These are phyloP conservation scores for Penicillium waksmanii DNA, from an alignment of 495 filamentous ascomycete genomes.

Conservation along the genomic window DNA sequence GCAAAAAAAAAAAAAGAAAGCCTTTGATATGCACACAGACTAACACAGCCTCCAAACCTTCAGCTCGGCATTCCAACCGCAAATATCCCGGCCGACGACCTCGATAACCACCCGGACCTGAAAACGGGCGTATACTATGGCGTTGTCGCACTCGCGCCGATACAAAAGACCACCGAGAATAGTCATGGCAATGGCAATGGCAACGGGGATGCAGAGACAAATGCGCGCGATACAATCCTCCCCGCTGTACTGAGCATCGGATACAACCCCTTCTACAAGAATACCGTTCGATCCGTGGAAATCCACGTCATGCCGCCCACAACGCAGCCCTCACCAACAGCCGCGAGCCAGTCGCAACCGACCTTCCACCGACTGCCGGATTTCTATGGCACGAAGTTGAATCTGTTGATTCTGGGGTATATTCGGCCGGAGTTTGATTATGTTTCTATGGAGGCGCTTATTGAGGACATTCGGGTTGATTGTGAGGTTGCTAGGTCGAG, in stretches of 20 bases:
- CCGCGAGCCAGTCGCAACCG: conserved; percentile 19
- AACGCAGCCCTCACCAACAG: conserved; percentile 52
- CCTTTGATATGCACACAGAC: no score
- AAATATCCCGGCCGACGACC: conserved; percentile 84
- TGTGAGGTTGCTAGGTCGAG: conserved; percentile 80
- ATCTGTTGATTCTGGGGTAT: conserved; percentile 80
- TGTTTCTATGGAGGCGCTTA: conserved; percentile 74
- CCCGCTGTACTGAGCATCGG: conserved; percentile 94
- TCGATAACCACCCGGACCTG: conserved; percentile 67
- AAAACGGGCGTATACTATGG: conserved; percentile 90
- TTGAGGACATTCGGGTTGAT: conserved; percentile 86
- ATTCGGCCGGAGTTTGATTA: conserved; percentile 92
- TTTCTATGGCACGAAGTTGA: conserved; percentile 83
- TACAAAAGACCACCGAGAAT: background rate
- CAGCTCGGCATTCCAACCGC: conserved; percentile 94
- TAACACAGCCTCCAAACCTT: background rate
- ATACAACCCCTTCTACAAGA: conserved; percentile 96
- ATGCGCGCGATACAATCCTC: conserved; percentile 55
- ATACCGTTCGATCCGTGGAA: conserved; percentile 79
- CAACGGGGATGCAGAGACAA: background rate
- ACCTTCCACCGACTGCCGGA: conserved; percentile 58
- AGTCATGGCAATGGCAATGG: background rate
- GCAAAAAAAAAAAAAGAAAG: no score
- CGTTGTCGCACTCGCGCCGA: conserved; percentile 67
- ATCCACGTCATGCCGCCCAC: conserved; percentile 80